Evolutionary conservation across 2,329 filamentous ascomycete species (phyloP).

Genomic region (Incumbomyces delicatus): DNA sequence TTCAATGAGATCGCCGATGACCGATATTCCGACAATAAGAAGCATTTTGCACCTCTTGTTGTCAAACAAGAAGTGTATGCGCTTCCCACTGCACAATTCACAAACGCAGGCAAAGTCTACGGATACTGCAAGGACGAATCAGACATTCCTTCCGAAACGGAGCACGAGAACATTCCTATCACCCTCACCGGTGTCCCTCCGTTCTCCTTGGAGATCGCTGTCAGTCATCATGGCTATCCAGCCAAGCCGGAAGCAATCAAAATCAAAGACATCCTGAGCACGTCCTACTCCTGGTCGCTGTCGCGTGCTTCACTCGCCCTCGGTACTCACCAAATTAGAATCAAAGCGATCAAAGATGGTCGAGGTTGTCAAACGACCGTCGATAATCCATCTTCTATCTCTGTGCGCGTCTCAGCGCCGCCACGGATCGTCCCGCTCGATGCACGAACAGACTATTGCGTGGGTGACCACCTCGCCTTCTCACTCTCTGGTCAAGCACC

Average conservation of each 20-base stretch:
- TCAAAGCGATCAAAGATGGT: conserved; percentile 80
- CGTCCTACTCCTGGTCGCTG: conserved; percentile 69
- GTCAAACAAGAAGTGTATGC: conserved; percentile 78
- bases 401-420: conserved; percentile 86
- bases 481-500: conserved; percentile 82
- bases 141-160: conserved; percentile 45
- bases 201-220: conserved; percentile 82
- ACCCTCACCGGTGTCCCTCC: conserved; percentile 73
- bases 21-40: conserved; percentile 67
- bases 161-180: conserved; percentile 81
- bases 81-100: conserved; percentile 71
- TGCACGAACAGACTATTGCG: conserved; percentile 77
- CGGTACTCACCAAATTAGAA: conserved; percentile 79
- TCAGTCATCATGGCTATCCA: conserved; percentile 73
- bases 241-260: conserved; percentile 70
- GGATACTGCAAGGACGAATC: conserved; percentile 72
- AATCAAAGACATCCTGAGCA: conserved; percentile 67
- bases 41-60: conserved; percentile 54
- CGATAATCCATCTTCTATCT: conserved; percentile 64
- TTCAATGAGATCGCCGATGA: conserved; percentile 76
- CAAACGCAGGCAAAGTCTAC: conserved; percentile 81
- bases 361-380: conserved; percentile 76
- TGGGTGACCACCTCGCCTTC: conserved; percentile 89
- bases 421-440: conserved; percentile 85
- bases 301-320: conserved; percentile 75